These are phyloP conservation scores for Pezizomycotina sp. DNA, from an alignment of 2,329 filamentous ascomycete species.

Conservation along the genomic window DNA sequence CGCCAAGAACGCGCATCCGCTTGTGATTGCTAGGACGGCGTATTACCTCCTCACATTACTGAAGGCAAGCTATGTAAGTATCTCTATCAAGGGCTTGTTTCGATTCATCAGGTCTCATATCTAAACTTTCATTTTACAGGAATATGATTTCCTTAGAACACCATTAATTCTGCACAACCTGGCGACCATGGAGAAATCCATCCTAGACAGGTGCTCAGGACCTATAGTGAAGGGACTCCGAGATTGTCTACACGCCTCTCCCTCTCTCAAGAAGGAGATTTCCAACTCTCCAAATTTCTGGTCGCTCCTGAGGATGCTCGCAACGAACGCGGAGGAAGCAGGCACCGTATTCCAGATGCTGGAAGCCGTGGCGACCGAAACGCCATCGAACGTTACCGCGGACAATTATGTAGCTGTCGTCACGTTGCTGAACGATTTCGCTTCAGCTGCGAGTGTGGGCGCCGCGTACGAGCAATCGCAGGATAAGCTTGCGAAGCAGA, in stretches of 20 bases:
- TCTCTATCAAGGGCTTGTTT: not conserved
- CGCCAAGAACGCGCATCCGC: slow-evolving; percentile 58
- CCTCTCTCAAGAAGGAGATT: slow-evolving; percentile 61
- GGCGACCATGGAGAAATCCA: slow-evolving; percentile 65
- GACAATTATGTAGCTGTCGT: slow-evolving; percentile 92
- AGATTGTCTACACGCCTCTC: slow-evolving; percentile 48
- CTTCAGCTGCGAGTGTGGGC: slow-evolving; percentile 60
- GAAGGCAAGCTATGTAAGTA: slow-evolving; percentile 64
- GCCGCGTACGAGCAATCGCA: slow-evolving; percentile 52
- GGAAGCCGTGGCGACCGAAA: slow-evolving; percentile 54
- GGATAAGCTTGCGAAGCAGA: slow-evolving; percentile 34
- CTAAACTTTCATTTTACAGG: slow-evolving; percentile 34
- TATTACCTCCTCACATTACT: slow-evolving; percentile 76
- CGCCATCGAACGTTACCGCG: slow-evolving; percentile 70
- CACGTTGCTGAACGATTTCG: slow-evolving; percentile 72
- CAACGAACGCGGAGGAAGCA: slow-evolving; percentile 52
- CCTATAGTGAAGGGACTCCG: slow-evolving; percentile 64
- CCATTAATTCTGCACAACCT: slow-evolving; percentile 85
- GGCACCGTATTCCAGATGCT: slow-evolving; percentile 74
- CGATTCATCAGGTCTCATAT: too few relatives aligned
- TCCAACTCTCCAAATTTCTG: slow-evolving; percentile 96
- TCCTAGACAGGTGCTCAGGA: slow-evolving; percentile 57
- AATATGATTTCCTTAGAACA: slow-evolving; percentile 78
- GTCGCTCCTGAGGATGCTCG: slow-evolving; percentile 66
- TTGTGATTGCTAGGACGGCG: slow-evolving; percentile 67